Evolutionary conservation across 2,329 filamentous ascomycete species (phyloP).

Genomic region (Xylaria sp.): DNA sequence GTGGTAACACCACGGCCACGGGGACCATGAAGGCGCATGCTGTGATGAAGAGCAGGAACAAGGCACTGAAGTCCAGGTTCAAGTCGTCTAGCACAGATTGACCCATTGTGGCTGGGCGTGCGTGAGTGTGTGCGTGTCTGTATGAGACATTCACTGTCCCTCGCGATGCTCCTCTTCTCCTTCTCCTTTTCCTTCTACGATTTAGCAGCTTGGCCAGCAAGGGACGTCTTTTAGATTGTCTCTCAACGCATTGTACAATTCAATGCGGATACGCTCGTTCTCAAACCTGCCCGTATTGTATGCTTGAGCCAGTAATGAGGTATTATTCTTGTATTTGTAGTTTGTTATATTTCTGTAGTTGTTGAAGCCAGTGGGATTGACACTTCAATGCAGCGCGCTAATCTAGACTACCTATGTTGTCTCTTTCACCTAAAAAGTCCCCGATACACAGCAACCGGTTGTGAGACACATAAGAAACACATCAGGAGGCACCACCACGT

Average conservation of each 20-base stretch:
- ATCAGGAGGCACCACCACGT: slow-evolving; percentile 35
- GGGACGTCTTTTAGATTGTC: slow-evolving; percentile 9
- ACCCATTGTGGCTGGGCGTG: slow-evolving; percentile 28
- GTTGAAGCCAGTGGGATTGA: neutral
- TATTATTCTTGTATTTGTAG: too few relatives aligned
- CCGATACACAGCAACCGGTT: slow-evolving; percentile 9
- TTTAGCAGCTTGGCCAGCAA: slow-evolving; percentile 31
- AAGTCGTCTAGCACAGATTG: slow-evolving; percentile 37
- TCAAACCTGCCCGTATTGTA: neutral
- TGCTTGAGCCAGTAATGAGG: neutral
- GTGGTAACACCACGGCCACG: slow-evolving; percentile 65
- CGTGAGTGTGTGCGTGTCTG: neutral
- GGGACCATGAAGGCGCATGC: slow-evolving; percentile 62
- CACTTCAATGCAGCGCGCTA: neutral
- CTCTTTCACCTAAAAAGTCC: neutral
- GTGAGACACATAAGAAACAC: slow-evolving; percentile 39
- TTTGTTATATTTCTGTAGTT: too few relatives aligned
- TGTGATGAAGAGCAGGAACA: slow-evolving; percentile 46
- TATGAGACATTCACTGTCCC: neutral
- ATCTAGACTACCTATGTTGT: too few relatives aligned
- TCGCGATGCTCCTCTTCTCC: neutral
- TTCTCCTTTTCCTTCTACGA: neutral
- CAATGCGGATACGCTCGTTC: neutral
- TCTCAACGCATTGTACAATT: slow-evolving; percentile 20
- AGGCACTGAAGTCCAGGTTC: slow-evolving; percentile 43